Percentiles rank a stretch among this genome's conserved stretches.
These are phyloP conservation scores for Chaetoscypha palmicola DNA, from an alignment of 2,329 filamentous ascomycete species.

Conservation along the genomic window DNA sequence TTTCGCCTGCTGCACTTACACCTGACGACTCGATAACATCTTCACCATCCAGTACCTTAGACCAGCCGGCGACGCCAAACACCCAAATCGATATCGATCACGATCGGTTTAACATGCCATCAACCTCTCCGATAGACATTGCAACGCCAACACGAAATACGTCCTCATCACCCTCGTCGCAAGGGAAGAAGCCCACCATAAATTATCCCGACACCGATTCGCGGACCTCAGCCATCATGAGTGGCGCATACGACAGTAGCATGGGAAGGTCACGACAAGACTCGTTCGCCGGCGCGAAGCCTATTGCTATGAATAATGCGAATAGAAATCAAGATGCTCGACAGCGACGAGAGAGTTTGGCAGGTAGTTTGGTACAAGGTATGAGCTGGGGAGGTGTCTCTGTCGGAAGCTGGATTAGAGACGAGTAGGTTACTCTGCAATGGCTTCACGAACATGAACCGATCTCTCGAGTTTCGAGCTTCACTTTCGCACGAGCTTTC, in stretches of 20 bases:
- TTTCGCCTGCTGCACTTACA: background rate
- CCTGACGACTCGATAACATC: conserved; percentile 5
- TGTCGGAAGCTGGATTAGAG: conserved; percentile 91
- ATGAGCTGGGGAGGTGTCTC: conserved; percentile 98
- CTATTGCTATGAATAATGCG: conserved; percentile 58
- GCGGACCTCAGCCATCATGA: conserved; percentile 46
- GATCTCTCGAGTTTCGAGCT: conserved; percentile 3
- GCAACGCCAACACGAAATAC: conserved; percentile 29
- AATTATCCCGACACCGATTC: conserved; percentile 26
- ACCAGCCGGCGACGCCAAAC: conserved; percentile 12
- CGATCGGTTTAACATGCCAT: conserved; percentile 25
- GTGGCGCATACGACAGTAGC: conserved; percentile 47
- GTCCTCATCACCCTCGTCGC: conserved; percentile 34
- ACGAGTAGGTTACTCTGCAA: conserved; percentile 68
- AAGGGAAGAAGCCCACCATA: conserved; percentile 23
- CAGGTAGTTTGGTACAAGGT: conserved; percentile 64
- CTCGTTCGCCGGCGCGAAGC: conserved; percentile 59
- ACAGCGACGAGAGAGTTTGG: conserved; percentile 54
- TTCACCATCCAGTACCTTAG: conserved; percentile 4
- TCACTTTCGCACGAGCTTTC: background rate
- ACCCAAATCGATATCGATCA: background rate
- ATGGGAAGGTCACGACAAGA: conserved; percentile 50
- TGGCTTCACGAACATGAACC: background rate
- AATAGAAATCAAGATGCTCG: conserved; percentile 53
- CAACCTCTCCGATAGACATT: conserved; percentile 31